Evolutionary conservation across 371 early-diverging fungal species (phyloP).

Genomic region (Rhizopus sp.): DNA sequence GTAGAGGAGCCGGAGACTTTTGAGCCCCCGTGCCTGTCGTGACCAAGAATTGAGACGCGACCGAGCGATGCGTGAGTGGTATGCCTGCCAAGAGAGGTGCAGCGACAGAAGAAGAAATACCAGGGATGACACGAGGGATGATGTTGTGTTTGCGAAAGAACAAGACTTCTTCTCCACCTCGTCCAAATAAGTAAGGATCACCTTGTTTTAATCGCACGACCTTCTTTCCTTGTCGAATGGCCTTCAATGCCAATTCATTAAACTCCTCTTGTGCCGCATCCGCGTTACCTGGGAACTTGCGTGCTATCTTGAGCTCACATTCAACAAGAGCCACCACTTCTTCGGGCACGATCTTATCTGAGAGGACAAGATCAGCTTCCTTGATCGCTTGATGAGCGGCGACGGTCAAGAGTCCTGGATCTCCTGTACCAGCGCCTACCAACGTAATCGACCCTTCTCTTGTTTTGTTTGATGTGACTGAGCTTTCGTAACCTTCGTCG

Average conservation of each 20-base stretch:
- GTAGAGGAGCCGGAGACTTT: constrained; percentile 56
- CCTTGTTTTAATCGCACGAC: constrained; percentile 90
- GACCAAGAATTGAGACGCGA: constrained; percentile 85
- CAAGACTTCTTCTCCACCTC: constrained; percentile 89
- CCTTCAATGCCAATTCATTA: constrained; percentile 66
- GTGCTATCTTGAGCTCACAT: constrained; percentile 63
- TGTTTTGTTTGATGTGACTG: constrained; percentile 16
- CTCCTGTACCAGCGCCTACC: constrained; percentile 91
- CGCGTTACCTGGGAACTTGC: constrained; percentile 78
- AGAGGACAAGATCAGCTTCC: constrained; percentile 78
- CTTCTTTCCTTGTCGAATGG: constrained; percentile 61
- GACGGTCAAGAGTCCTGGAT: constrained; percentile 80
- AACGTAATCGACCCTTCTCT: constrained; percentile 49
- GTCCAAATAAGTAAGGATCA: constrained; percentile 91
- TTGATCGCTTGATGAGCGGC: constrained; percentile 69
- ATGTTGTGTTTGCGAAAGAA: constrained; percentile 71
- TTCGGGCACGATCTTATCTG: constrained; percentile 83
- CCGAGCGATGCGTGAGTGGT: constrained; percentile 87
- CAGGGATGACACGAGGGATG: constrained; percentile 77
- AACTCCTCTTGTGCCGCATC: constrained; percentile 83
- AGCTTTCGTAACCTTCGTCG: constrained; percentile 59
- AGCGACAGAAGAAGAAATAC: constrained; percentile 78
- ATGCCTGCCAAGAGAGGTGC: constrained; percentile 79
- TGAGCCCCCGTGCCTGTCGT: constrained; percentile 74
- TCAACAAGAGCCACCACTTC: constrained; percentile 61